These are phyloP conservation scores for Boletus speciosus DNA, from an alignment of 768 basidiomycete species.

Conservation along the genomic window DNA sequence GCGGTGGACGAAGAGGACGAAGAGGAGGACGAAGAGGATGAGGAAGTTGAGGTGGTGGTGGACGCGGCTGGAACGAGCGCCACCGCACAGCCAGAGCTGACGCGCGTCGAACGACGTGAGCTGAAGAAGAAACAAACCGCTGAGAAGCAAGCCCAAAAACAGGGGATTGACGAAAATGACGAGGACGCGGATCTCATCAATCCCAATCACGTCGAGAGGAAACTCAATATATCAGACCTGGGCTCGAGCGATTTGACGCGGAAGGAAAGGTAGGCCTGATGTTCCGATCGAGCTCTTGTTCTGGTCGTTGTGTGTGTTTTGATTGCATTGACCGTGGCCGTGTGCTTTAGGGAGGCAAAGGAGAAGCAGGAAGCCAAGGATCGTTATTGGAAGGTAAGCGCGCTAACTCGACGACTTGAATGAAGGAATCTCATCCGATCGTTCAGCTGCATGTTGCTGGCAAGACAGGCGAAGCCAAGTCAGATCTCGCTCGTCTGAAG, in stretches of 20 bases:
- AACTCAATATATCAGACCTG: constrained; percentile 74
- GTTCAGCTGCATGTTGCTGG: constrained; percentile 67
- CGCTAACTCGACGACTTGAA: background rate
- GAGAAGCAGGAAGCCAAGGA: constrained; percentile 90
- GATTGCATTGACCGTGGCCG: background rate
- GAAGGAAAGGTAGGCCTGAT: constrained; percentile 52
- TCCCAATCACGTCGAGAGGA: constrained; percentile 73
- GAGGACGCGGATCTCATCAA: constrained; percentile 74
- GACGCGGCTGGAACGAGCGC: constrained; percentile 28
- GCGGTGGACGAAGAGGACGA: constrained; percentile 35
- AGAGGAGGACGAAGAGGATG: constrained; percentile 40
- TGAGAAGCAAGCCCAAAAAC: constrained; percentile 37
- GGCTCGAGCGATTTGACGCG: constrained; percentile 59
- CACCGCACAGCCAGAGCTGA: constrained; percentile 50
- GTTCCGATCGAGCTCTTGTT: background rate
- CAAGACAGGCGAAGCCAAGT: constrained; percentile 88
- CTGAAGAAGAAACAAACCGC: constrained; percentile 78
- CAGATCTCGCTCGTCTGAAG: constrained; percentile 80
- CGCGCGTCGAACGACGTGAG: constrained; percentile 69
- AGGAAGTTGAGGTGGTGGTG: constrained; percentile 36
- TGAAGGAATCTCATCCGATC: background rate
- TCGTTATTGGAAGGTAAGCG: constrained; percentile 75
- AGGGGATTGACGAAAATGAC: constrained; percentile 45
- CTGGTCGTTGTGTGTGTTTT: background rate
- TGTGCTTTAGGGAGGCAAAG: constrained; percentile 68